These are phyloP conservation scores for Verticillium tricorpus DNA, from an alignment of 2,329 filamentous ascomycete genomes.

Conservation along the genomic window DNA sequence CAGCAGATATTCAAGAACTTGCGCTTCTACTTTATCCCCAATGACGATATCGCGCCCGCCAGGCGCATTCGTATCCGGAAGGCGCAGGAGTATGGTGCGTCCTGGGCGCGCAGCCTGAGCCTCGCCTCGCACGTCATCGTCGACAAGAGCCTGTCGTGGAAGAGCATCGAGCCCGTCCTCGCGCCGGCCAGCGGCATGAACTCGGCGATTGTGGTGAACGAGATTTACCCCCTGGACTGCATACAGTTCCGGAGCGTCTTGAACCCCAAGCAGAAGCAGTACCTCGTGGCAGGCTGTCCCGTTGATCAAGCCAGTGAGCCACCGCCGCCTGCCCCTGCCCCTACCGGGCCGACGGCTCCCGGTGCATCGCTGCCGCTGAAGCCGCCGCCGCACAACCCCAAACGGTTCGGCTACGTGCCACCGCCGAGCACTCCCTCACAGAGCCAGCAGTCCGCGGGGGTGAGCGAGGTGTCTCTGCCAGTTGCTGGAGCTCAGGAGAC, in stretches of 20 bases:
- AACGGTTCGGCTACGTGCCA: conserved; percentile 32
- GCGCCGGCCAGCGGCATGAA: conserved; percentile 23
- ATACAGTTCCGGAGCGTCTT: conserved; percentile 53
- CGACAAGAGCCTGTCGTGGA: conserved; percentile 62
- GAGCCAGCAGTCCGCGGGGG: conserved; percentile 26
- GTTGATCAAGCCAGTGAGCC: not conserved
- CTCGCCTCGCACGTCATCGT: conserved; percentile 75
- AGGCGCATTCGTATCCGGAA: conserved; percentile 70
- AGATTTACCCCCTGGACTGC: conserved; percentile 66
- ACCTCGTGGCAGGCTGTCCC: conserved; percentile 47
- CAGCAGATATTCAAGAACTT: conserved; percentile 57
- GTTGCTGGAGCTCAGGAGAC: not conserved
- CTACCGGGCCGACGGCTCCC: not conserved
- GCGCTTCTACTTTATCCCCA: conserved; percentile 75
- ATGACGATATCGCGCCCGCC: conserved; percentile 65
- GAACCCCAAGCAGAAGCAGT: conserved; percentile 55
- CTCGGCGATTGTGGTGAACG: conserved; percentile 55
- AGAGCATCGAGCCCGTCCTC: conserved; percentile 56
- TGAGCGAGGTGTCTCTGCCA: not conserved
- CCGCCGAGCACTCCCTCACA: conserved; percentile 31
- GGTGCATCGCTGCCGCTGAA: conserved; percentile 40
- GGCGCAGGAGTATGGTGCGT: conserved; percentile 69
- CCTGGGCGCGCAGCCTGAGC: conserved; percentile 57
- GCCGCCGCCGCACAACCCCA: conserved; percentile 29
- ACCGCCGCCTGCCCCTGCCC: not conserved